Conservation (phyloP, 257 asterid genomes). For the Dorcoceras hygrometricum region DNA sequence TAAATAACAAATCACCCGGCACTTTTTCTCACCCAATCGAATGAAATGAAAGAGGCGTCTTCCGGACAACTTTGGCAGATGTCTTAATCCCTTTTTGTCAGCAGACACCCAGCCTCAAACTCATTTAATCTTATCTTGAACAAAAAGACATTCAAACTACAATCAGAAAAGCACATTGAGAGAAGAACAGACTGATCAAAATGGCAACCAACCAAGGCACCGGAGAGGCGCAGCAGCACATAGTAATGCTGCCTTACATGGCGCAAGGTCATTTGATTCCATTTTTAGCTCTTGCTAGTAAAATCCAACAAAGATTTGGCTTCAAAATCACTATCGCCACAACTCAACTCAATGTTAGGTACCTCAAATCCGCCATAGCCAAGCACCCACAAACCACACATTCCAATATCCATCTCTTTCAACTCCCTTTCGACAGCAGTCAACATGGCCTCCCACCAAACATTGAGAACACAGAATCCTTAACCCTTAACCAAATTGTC, state of each 20-base stretch:
- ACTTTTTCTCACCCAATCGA: too few species aligned
- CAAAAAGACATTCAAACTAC: too few species aligned
- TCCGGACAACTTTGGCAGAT: too few species aligned
- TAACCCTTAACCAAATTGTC: slow-evolving; percentile 44
- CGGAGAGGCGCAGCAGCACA: slow-evolving; percentile 42
- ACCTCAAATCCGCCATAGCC: slow-evolving; percentile 46
- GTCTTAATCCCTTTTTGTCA: too few species aligned
- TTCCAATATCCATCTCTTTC: slow-evolving; percentile 34
- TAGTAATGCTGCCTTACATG: slow-evolving; percentile 62
- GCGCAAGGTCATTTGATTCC: slow-evolving; percentile 79
- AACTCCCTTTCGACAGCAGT: slow-evolving; percentile 51
- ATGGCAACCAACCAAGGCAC: slow-evolving; percentile 4
- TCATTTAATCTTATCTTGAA: too few species aligned
- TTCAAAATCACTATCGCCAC: slow-evolving; percentile 56
- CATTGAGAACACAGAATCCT: slow-evolving; percentile 69
- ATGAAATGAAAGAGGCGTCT: too few species aligned
- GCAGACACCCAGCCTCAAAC: too few species aligned
- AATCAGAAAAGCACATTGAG: neutral
- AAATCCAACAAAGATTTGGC: slow-evolving; percentile 30
- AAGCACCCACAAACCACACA: slow-evolving; percentile 13
- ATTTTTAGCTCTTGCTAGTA: slow-evolving; percentile 51
- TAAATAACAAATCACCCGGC: too few species aligned
- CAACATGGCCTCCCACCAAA: slow-evolving; percentile 69
- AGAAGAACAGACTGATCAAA: neutral
- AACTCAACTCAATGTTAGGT: slow-evolving; percentile 53